Evolutionary conservation across 208 protist genomes (phyloP), one percentile per base, ranked within the genome.

Genomic region (Crithidia expoeki): DNA sequence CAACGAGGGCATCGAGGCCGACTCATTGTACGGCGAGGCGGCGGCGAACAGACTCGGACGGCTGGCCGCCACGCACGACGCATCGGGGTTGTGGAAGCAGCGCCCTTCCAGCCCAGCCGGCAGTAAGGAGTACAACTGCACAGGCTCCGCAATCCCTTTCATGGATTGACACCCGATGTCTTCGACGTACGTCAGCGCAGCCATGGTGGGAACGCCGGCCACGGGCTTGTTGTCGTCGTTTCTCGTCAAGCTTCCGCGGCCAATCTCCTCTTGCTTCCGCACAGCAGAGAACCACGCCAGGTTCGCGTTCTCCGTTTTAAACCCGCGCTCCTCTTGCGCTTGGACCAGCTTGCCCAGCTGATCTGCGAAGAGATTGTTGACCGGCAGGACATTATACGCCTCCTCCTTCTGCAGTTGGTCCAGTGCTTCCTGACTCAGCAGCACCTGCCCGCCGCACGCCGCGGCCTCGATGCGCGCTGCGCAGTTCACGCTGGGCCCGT

Each of bases 401-500:
- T 79, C 30, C 83, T 59, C 47, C 17, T 34, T n/a, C 46, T 38
- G 19, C 51, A 53, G 52, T 2, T 30, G 21, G 16, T 19, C 52
- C 52, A 51, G 30, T 2, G 64, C 64, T 14, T 52, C 64, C 21
- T 46, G 17, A 33, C 44, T 57, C 47, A 68, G 0, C 28, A 68
- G 36, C n/a, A 51, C 34, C 19, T 51, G 33, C 7, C 63, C 51
- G 38, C 63, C 51, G 25, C 51, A 46, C 55, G 50, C 50, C 47
- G 63, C 63, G 17, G 63, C 33, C 63, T 59, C 63, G 32, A 59
- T 51, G 11, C 63, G 63, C 38, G 63, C 10, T 34, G 55, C 55
- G 34, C 55, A 56, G 61, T 67, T 67, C 61, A 67, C 61, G 49
- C 44, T 40, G 30, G 59, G 59, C 44, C 90, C 90, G 67, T 89